phyloP scores from a whole-genome alignment of 768 basidiomycete genomes.

The Myochromella boudieri region DNA sequence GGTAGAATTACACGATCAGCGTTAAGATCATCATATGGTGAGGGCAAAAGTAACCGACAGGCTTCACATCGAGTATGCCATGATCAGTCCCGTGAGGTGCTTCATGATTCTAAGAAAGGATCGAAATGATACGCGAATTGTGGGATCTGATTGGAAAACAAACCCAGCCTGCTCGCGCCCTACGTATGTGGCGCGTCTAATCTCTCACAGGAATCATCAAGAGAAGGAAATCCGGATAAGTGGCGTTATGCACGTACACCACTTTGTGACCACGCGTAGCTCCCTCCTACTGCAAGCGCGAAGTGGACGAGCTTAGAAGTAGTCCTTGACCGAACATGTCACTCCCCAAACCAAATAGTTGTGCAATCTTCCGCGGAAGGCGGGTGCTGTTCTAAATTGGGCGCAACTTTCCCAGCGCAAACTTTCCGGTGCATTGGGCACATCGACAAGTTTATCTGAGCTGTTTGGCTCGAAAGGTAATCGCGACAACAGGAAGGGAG shows the following conservation, averaged over 20 bases:
- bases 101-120: conserved; percentile 17
- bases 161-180: conserved; percentile 12
- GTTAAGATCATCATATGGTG: conserved; percentile 21
- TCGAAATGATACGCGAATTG: conserved; percentile 20
- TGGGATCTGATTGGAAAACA: conserved; percentile 29
- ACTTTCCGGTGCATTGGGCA: conserved; percentile 39
- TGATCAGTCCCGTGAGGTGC: conserved; percentile 21
- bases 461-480: conserved; percentile 6
- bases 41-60: conserved; percentile 26
- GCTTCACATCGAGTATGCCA: conserved; percentile 18
- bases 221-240: conserved; percentile 37
- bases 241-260: conserved; percentile 44
- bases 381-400: conserved; percentile 39
- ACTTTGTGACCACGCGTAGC: conserved; percentile 28
- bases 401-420: conserved; percentile 34
- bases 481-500: conserved; percentile 7
- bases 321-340: conserved; percentile 33
- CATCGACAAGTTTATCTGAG: conserved; percentile 37
- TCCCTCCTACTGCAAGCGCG: conserved; percentile 22
- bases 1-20: conserved; percentile 13
- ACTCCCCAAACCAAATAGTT: conserved; percentile 28
- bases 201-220: conserved; percentile 22
- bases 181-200: conserved; percentile 30
- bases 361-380: conserved; percentile 48
- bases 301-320: conserved; percentile 26